A percentile compares a stretch with the other conserved stretches of the same genome.
These are phyloP conservation scores for Pilaira anomala DNA, from an alignment of 192 early-diverging fungal genomes.

Conservation along the genomic window DNA sequence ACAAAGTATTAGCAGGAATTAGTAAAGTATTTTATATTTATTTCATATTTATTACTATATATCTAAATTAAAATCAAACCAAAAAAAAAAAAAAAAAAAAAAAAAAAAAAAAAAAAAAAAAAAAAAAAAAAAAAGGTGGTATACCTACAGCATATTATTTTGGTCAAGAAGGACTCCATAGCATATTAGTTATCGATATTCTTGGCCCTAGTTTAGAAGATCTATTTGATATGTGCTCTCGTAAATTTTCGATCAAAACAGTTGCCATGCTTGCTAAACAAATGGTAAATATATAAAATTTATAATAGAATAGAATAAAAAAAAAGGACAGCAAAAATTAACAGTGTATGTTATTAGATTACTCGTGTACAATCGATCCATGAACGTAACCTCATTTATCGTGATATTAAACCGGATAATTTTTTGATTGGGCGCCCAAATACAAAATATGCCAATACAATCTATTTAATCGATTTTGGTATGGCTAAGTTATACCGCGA, in stretches of 20 bases:
- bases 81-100: not conserved
- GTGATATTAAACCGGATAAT: slow-evolving; percentile 99
- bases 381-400: slow-evolving; percentile 91
- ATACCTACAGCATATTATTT: slow-evolving; percentile 94
- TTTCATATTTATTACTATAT: not conserved
- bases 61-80: not conserved
- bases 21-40: slow-evolving; percentile 32
- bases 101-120: slow-evolving; percentile 16
- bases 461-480: slow-evolving; percentile 95
- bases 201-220: slow-evolving; percentile 94
- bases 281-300: slow-evolving; percentile 67
- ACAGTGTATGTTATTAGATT: slow-evolving; percentile 35
- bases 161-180: slow-evolving; percentile 95
- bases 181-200: slow-evolving; percentile 90
- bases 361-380: slow-evolving; percentile 88
- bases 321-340: no score
- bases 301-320: not conserved
- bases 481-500: slow-evolving; percentile 98
- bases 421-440: slow-evolving; percentile 84
- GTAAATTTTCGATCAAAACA: slow-evolving; percentile 90
- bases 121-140: slow-evolving; percentile 50
- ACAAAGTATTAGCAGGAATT: slow-evolving; percentile 83
- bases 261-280: slow-evolving; percentile 93
- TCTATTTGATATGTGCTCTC: slow-evolving; percentile 91
- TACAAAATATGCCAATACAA: slow-evolving; percentile 56